Percentiles rank a stretch among this genome's conserved stretches.
Evolutionary conservation across 2,329 filamentous ascomycete genomes (phyloP).

Genomic region (Botrytis byssoidea): DNA sequence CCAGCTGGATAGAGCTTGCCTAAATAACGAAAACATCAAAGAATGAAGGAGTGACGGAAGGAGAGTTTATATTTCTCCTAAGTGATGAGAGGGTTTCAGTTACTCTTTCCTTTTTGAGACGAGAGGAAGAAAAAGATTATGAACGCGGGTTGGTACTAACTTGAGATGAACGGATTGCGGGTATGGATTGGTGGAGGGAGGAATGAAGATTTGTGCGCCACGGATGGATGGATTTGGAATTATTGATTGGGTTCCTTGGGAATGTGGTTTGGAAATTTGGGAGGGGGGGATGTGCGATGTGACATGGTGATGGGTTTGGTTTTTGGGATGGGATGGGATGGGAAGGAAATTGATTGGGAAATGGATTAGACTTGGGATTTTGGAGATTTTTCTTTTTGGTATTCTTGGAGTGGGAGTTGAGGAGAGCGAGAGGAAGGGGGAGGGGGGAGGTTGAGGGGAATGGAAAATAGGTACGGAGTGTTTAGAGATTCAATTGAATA

Average conservation of each 20-base stretch:
- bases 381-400: too few species aligned
- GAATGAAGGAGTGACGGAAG: neutral
- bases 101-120: neutral
- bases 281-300: too few species aligned
- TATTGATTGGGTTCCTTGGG: neutral
- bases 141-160: neutral
- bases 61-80: neutral
- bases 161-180: neutral
- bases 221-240: neutral
- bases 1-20: neutral
- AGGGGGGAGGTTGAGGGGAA: too few species aligned
- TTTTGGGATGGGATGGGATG: neutral
- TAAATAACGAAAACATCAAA: neutral
- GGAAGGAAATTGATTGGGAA: too few species aligned
- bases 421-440: too few species aligned
- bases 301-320: neutral
- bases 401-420: too few species aligned
- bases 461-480: too few species aligned
- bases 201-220: neutral
- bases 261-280: neutral
- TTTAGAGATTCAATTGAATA: too few species aligned
- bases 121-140: neutral
- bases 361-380: too few species aligned
- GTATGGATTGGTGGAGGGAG: neutral
- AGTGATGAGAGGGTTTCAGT: neutral